Evolutionary conservation across 208 protist species (phyloP).

Genomic region (Kentomonas sorsogonicus): DNA sequence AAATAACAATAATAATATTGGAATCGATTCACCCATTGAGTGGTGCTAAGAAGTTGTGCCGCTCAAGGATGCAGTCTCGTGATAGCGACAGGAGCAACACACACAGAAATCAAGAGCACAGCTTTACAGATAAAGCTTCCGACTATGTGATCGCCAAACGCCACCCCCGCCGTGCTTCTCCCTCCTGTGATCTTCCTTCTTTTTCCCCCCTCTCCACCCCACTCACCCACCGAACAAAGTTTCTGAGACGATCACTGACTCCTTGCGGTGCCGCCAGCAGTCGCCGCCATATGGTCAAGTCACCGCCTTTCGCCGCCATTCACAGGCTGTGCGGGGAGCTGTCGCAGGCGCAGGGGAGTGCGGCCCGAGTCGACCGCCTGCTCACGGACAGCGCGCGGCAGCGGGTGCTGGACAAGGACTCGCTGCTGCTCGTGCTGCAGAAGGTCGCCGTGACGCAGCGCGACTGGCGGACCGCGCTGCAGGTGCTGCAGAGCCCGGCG

Average conservation of each 20-base stretch:
- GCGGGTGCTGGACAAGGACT: conserved; percentile 53
- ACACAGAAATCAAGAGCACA: too few species aligned
- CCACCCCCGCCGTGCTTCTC: too few species aligned
- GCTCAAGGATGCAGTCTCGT: too few species aligned
- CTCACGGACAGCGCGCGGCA: conserved; percentile 51
- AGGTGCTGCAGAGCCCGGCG: conserved; percentile 37
- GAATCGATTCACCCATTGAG: too few species aligned
- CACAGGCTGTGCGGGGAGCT: conserved; percentile 46
- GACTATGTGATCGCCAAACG: too few species aligned
- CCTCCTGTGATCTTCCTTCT: conserved; percentile 13
- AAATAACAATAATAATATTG: too few species aligned
- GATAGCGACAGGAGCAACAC: too few species aligned
- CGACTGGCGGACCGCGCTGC: conserved; percentile 57
- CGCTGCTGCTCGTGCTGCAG: conserved; percentile 67
- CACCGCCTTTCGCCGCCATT: conserved; percentile 34
- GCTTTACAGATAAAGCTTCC: too few species aligned
- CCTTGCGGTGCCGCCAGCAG: not conserved
- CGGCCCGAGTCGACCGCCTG: conserved; percentile 29
- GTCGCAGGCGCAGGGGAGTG: conserved; percentile 19
- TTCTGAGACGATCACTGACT: too few species aligned
- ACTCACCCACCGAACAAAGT: too few species aligned
- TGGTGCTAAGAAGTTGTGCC: too few species aligned
- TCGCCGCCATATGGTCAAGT: conserved; percentile 23
- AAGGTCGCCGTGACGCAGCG: conserved; percentile 28
- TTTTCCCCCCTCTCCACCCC: not conserved